phyloP scores from a whole-genome alignment of 2,329 filamentous ascomycete genomes.

The Colletotrichum sublineola region DNA sequence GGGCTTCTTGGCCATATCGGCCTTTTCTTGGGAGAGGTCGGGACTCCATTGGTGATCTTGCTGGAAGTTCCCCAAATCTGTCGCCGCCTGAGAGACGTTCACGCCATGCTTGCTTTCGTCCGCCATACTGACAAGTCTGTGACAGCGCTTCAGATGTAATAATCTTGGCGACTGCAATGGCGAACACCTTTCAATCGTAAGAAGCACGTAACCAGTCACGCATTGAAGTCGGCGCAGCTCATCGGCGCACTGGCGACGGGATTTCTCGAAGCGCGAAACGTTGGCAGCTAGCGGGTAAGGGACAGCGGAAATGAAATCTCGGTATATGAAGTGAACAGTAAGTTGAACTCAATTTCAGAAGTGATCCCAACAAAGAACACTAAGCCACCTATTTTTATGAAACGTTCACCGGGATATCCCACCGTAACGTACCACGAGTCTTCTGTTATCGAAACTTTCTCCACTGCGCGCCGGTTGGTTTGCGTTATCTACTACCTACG shows the following conservation, averaged over 20 bases:
- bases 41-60: constrained; percentile 53
- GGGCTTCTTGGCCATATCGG: constrained; percentile 50
- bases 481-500: constrained; percentile 15
- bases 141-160: background rate
- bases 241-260: background rate
- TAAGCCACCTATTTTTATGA: background rate
- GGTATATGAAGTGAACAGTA: constrained; percentile 6
- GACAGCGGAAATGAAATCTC: too few relatives aligned
- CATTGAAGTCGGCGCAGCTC: background rate
- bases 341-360: background rate
- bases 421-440: constrained; percentile 30
- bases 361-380: constrained; percentile 2
- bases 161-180: too few relatives aligned
- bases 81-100: constrained; percentile 22
- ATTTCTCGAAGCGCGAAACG: background rate
- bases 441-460: constrained; percentile 28
- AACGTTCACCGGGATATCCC: constrained; percentile 19
- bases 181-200: background rate
- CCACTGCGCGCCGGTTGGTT: constrained; percentile 10
- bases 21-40: constrained; percentile 51
- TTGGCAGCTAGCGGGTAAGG: background rate
- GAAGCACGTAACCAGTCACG: background rate
- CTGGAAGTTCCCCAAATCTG: constrained; percentile 49
- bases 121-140: background rate
- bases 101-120: constrained; percentile 14